phyloP scores from a whole-genome alignment of 352 stramenopile species.

The Plasmopara muralis region DNA sequence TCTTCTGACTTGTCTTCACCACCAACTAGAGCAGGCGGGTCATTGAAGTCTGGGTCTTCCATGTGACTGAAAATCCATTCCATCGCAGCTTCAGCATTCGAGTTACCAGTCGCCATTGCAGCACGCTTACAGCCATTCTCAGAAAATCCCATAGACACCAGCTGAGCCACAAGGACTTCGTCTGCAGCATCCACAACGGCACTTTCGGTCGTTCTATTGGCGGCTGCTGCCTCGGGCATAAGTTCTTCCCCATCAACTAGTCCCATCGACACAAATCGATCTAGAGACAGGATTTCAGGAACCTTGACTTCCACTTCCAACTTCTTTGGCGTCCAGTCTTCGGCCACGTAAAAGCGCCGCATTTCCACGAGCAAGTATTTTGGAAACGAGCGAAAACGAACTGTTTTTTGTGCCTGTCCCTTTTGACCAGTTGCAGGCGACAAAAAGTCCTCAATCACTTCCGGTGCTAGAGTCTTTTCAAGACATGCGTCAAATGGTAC shows the following conservation, averaged over 20 bases:
- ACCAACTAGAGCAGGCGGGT: slow-evolving; percentile 50
- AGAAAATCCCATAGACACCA: slow-evolving; percentile 98
- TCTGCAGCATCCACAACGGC: slow-evolving; percentile 39
- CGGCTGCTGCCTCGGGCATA: slow-evolving; percentile 58
- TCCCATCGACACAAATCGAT: slow-evolving; percentile 75
- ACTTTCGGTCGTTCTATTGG: slow-evolving; percentile 4
- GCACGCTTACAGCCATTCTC: slow-evolving; percentile 97
- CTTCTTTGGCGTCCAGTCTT: slow-evolving; percentile 97
- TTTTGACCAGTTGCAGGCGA: slow-evolving; percentile 71
- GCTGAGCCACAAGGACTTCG: slow-evolving; percentile 87
- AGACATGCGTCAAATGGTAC: slow-evolving; percentile 94
- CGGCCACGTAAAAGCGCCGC: slow-evolving; percentile 93
- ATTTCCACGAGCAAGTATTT: slow-evolving; percentile 96
- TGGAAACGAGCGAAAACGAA: slow-evolving; percentile 92
- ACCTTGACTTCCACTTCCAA: slow-evolving; percentile 96
- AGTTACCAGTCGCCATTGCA: slow-evolving; percentile 88
- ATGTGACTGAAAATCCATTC: slow-evolving; percentile 99
- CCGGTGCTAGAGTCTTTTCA: slow-evolving; percentile 86
- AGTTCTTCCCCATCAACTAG: slow-evolving; percentile 84
- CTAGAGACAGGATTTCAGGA: slow-evolving; percentile 83
- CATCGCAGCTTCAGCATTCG: slow-evolving; percentile 91
- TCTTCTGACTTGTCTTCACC: slow-evolving; percentile 7
- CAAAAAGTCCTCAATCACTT: slow-evolving; percentile 90
- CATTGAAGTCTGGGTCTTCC: slow-evolving; percentile 96
- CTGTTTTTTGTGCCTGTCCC: slow-evolving; percentile 66